phyloP scores from a whole-genome alignment of 352 stramenopile species.

The Phytopythium helicoides region DNA sequence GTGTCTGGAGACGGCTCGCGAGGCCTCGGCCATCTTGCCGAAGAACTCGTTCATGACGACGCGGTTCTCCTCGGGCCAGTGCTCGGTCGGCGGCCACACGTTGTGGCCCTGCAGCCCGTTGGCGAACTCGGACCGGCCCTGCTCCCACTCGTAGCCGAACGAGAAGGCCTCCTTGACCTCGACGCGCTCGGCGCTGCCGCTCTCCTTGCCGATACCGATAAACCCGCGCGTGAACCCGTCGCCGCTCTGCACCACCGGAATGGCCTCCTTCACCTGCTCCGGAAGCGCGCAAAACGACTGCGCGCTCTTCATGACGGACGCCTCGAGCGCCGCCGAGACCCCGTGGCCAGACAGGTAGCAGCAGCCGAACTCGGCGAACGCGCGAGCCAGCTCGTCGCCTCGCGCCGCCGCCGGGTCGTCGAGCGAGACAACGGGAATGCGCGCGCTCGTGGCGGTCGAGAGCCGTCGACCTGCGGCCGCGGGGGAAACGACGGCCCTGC shows the following conservation, averaged over 20 bases:
- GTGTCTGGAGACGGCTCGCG: conserved; percentile 40
- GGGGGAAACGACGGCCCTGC: no score
- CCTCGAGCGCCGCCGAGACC: conserved; percentile 43
- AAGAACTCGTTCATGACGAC: conserved; percentile 58
- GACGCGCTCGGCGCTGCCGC: conserved; percentile 68
- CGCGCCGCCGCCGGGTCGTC: conserved; percentile 35
- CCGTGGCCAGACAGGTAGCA: conserved; percentile 74
- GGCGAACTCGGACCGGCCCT: conserved; percentile 19
- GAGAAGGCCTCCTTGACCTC: conserved; percentile 85
- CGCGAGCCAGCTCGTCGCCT: conserved; percentile 41
- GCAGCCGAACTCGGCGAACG: conserved; percentile 68
- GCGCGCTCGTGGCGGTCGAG: neutral
- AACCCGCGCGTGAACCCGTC: conserved; percentile 77
- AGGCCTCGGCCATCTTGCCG: conserved; percentile 46
- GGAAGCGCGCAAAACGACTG: conserved; percentile 61
- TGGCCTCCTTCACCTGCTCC: conserved; percentile 41
- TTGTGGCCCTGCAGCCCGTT: conserved; percentile 73
- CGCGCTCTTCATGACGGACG: conserved; percentile 50
- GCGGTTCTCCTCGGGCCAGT: conserved; percentile 33
- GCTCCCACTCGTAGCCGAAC: conserved; percentile 74
- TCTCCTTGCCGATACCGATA: conserved; percentile 79
- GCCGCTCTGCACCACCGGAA: conserved; percentile 58
- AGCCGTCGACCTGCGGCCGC: no score
- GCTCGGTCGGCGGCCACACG: conserved; percentile 50
- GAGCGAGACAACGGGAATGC: conserved; percentile 52